These are phyloP conservation scores for Phyllosticta citriasiana DNA, from an alignment of 2,329 filamentous ascomycete genomes.

Conservation along the genomic window DNA sequence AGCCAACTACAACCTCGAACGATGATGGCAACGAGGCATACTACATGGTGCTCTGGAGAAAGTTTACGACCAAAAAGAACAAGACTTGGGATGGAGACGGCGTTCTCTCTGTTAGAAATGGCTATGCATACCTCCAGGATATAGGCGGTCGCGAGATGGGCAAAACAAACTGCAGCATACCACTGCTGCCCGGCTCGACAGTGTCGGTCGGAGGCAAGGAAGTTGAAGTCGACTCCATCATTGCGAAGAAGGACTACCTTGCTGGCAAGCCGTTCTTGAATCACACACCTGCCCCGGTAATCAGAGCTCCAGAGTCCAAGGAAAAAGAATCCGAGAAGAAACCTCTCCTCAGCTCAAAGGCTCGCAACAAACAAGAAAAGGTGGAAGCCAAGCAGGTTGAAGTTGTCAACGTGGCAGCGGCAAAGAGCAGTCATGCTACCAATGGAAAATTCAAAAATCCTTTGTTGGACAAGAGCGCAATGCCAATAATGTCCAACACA, in stretches of 20 bases:
- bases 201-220: slow-evolving; percentile 58
- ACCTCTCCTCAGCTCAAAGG: slow-evolving; percentile 18
- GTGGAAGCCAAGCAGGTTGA: slow-evolving; percentile 30
- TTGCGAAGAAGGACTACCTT: slow-evolving; percentile 51
- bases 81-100: slow-evolving; percentile 72
- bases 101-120: slow-evolving; percentile 47
- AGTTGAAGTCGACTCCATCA: slow-evolving; percentile 54
- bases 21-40: slow-evolving; percentile 22
- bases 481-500: slow-evolving; percentile 36
- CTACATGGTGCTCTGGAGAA: slow-evolving; percentile 44
- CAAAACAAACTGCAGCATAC: slow-evolving; percentile 43
- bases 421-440: slow-evolving; percentile 27
- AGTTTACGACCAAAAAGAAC: slow-evolving; percentile 61
- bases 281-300: slow-evolving; percentile 10
- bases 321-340: slow-evolving; percentile 15
- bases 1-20: neutral
- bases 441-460: slow-evolving; percentile 50
- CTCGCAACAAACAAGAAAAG: slow-evolving; percentile 22
- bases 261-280: slow-evolving; percentile 37
- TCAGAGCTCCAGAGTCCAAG: slow-evolving; percentile 13
- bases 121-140: slow-evolving; percentile 52
- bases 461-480: slow-evolving; percentile 42
- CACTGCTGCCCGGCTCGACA: slow-evolving; percentile 49
- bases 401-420: slow-evolving; percentile 26
- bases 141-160: slow-evolving; percentile 55